Conservation (phyloP, 139 green algal genomes). For the Coelastrella sp. region DNA sequence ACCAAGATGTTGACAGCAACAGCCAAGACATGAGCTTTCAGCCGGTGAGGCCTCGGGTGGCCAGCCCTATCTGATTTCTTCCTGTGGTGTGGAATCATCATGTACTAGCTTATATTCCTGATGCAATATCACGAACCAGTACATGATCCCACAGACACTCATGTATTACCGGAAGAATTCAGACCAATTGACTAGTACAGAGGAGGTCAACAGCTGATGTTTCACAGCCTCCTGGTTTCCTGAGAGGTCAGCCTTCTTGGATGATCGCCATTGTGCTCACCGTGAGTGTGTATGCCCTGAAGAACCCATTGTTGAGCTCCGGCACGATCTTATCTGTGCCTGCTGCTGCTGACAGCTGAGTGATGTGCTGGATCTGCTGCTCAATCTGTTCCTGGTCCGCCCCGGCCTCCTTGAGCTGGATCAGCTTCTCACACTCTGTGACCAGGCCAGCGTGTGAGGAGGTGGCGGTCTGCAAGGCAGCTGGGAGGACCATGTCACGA, state of each 20-base stretch:
- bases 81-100: too few species aligned
- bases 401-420: not conserved
- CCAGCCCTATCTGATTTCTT: too few species aligned
- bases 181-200: too few species aligned
- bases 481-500: too few species aligned
- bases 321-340: constrained; percentile 5
- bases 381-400: not conserved
- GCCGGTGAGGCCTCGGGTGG: not conserved
- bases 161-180: not conserved
- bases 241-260: too few species aligned
- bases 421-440: not conserved
- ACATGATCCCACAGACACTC: not conserved
- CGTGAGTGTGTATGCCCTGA: constrained; percentile 37
- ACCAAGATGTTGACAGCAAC: not conserved
- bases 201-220: too few species aligned
- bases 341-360: constrained; percentile 28
- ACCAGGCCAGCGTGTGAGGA: constrained; percentile 11
- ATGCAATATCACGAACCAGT: not conserved
- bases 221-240: too few species aligned
- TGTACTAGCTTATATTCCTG: too few species aligned
- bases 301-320: constrained; percentile 39
- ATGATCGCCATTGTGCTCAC: not conserved
- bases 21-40: not conserved
- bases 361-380: constrained; percentile 7
- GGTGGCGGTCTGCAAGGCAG: too few species aligned